A percentile compares a stretch with the other conserved stretches of the same genome.
Evolutionary conservation across 2,329 filamentous ascomycete species (phyloP).

Genomic region (Fusarium decemcellulare): DNA sequence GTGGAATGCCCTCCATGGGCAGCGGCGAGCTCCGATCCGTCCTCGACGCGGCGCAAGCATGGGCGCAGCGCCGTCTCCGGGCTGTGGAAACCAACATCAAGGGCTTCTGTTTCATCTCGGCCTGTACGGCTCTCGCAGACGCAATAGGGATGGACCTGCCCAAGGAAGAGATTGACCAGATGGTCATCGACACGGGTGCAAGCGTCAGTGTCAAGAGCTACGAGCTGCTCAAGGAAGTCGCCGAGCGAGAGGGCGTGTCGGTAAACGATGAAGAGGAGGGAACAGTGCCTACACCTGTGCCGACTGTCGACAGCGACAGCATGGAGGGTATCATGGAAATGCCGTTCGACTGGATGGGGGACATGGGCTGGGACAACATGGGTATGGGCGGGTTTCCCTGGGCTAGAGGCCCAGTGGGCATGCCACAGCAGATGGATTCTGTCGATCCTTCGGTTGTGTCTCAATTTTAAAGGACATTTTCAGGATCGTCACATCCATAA

Average conservation of each 20-base stretch:
- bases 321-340: slow-evolving; percentile 46
- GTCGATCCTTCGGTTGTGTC: slow-evolving; percentile 36
- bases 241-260: slow-evolving; percentile 43
- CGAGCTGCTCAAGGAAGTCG: slow-evolving; percentile 52
- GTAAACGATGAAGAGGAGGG: slow-evolving; percentile 26
- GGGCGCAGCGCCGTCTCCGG: slow-evolving; percentile 53
- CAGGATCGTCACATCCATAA: background rate
- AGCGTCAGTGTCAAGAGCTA: slow-evolving; percentile 46
- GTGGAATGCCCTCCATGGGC: slow-evolving; percentile 48
- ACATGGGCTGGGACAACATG: slow-evolving; percentile 39
- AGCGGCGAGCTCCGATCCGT: slow-evolving; percentile 51
- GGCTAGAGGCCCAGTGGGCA: slow-evolving; percentile 16
- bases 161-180: slow-evolving; percentile 49
- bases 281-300: slow-evolving; percentile 2
- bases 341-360: slow-evolving; percentile 45
- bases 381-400: slow-evolving; percentile 37
- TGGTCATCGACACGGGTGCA: slow-evolving; percentile 46
- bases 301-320: slow-evolving; percentile 17
- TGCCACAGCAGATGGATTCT: slow-evolving; percentile 31
- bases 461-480: slow-evolving; percentile 19
- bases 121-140: slow-evolving; percentile 52
- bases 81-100: slow-evolving; percentile 62
- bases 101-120: slow-evolving; percentile 54
- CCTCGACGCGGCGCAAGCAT: slow-evolving; percentile 47
- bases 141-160: slow-evolving; percentile 49